phyloP scores from a whole-genome alignment of 768 basidiomycete species.

The Amanita brunnescens region DNA sequence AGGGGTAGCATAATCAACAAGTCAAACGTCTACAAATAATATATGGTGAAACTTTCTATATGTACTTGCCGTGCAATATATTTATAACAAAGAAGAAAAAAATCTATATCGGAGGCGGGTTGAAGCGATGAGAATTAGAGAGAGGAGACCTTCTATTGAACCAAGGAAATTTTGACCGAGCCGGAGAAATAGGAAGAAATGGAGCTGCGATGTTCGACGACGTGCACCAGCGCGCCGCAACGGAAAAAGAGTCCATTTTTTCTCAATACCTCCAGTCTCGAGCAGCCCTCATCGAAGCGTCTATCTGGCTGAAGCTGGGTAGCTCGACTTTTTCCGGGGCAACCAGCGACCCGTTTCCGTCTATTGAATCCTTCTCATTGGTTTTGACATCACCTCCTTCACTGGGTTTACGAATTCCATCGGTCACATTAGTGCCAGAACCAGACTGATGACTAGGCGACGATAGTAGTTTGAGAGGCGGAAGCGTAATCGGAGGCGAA shows the following conservation, averaged over 20 bases:
- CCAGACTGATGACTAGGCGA: conserved; percentile 8
- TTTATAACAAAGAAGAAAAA: background rate
- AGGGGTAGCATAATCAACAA: background rate
- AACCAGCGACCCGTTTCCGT: conserved; percentile 3
- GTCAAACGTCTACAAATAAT: background rate
- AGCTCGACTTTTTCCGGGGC: conserved; percentile 36
- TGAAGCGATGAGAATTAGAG: background rate
- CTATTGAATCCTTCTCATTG: background rate
- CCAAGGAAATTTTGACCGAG: background rate
- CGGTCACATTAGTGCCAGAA: background rate
- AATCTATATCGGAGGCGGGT: background rate
- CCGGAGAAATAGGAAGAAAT: background rate
- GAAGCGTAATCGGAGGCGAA: conserved; percentile 63
- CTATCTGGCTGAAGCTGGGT: conserved; percentile 57
- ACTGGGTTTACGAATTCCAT: background rate
- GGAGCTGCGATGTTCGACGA: background rate
- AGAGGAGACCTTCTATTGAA: background rate
- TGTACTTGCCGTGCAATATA: background rate
- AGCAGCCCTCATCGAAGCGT: conserved; percentile 36
- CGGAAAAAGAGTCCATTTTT: background rate
- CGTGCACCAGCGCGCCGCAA: background rate
- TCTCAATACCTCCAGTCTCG: conserved; percentile 13
- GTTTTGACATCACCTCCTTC: background rate
- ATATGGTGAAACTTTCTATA: background rate
- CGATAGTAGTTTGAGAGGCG: conserved; percentile 48